Percentiles rank a stretch among this genome's conserved stretches.
Conservation (phyloP, 768 basidiomycete genomes). For the Hydnomerulius pinastri region DNA sequence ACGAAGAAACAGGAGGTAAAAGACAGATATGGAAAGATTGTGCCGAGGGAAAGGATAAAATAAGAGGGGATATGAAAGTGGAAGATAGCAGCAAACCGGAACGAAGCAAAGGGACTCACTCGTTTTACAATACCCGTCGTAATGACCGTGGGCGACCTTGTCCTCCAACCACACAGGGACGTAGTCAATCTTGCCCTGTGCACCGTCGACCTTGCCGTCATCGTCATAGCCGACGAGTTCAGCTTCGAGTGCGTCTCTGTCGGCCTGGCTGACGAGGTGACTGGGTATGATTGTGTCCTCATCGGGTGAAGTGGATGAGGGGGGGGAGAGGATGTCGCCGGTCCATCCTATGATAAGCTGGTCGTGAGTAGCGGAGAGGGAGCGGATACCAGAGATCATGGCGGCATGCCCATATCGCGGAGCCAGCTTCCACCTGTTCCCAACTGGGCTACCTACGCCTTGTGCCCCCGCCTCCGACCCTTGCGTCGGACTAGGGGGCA, state of each 20-base stretch:
- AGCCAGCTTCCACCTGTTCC: conserved; percentile 66
- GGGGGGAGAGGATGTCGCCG: conserved; percentile 70
- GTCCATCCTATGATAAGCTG: conserved; percentile 95
- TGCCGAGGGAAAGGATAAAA: background rate
- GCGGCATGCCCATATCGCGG: conserved; percentile 90
- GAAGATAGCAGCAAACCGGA: background rate
- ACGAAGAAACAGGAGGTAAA: conserved; percentile 3
- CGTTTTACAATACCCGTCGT: conserved; percentile 97
- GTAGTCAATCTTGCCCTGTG: conserved; percentile 62
- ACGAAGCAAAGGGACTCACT: conserved; percentile 54
- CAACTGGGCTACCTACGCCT: conserved; percentile 17
- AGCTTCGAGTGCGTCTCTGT: conserved; percentile 64
- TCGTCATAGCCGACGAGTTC: conserved; percentile 60
- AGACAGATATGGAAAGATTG: conserved; percentile 14
- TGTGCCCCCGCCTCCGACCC: conserved; percentile 4
- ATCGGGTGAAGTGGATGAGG: conserved; percentile 34
- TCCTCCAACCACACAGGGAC: conserved; percentile 92
- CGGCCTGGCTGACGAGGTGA: conserved; percentile 55
- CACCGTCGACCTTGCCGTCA: conserved; percentile 31
- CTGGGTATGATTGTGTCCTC: conserved; percentile 40
- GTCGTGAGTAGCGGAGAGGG: conserved; percentile 80
- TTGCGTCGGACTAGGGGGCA: conserved; percentile 37
- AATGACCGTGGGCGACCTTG: conserved; percentile 88
- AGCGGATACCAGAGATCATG: conserved; percentile 91
- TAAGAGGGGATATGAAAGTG: background rate